These are phyloP conservation scores for Silene uniflora DNA, from an alignment of 148 eudicot genomes.

Conservation along the genomic window DNA sequence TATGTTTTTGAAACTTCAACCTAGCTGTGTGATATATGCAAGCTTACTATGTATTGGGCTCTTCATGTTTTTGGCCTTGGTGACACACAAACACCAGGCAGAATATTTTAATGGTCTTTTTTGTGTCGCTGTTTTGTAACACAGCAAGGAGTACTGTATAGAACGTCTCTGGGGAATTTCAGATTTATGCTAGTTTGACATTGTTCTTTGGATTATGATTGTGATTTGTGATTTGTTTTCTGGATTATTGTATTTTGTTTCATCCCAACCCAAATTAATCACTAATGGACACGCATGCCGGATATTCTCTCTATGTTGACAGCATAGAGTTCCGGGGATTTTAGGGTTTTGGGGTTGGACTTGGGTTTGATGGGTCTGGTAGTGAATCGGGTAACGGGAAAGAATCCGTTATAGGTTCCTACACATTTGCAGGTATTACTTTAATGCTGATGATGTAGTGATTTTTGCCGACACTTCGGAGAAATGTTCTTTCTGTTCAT, in stretches of 20 bases:
- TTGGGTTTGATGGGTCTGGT: too few species aligned
- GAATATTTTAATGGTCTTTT: neutral
- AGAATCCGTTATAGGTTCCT: too few species aligned
- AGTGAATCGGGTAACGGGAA: too few species aligned
- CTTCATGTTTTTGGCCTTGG: neutral
- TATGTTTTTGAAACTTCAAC: conserved; percentile 2
- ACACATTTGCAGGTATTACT: too few species aligned
- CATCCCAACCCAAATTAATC: too few species aligned
- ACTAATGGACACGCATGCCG: too few species aligned
- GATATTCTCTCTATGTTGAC: too few species aligned
- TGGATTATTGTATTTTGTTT: too few species aligned
- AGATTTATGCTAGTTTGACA: neutral
- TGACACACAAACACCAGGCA: neutral
- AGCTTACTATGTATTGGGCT: conserved; percentile 2
- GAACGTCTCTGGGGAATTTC: neutral
- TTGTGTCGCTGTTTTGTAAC: neutral
- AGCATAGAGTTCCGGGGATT: too few species aligned
- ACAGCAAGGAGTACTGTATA: neutral
- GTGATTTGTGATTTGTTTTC: too few species aligned
- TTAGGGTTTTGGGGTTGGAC: too few species aligned
- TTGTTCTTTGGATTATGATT: neutral
- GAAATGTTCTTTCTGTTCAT: neutral
- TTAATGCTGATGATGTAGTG: neutral
- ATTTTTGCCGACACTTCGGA: neutral
- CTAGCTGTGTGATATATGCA: neutral